These are phyloP conservation scores for Colletotrichum gigasporum DNA, from an alignment of 2,329 filamentous ascomycete species.

Conservation along the genomic window DNA sequence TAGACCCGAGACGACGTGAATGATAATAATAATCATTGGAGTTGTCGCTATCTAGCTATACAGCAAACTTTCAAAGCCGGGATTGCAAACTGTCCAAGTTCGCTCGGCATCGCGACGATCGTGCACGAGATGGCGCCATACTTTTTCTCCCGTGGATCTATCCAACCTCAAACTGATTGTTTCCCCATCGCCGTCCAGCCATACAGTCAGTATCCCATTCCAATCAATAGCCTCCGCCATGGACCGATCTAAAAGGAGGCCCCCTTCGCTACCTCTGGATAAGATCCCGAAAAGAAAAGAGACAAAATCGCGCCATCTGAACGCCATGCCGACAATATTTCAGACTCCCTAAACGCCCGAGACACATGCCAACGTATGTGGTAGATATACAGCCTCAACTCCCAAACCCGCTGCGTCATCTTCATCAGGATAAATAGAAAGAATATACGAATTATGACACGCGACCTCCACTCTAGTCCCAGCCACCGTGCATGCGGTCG, in stretches of 20 bases:
- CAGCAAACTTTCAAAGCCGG: constrained; percentile 14
- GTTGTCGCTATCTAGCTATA: constrained; percentile 21
- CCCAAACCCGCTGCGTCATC: constrained; percentile 28
- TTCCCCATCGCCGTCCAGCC: neutral
- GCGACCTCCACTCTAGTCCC: neutral
- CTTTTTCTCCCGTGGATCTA: neutral
- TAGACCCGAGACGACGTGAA: too few species aligned
- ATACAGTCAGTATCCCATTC: neutral
- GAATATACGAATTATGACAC: neutral
- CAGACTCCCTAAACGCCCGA: neutral
- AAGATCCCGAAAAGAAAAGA: neutral
- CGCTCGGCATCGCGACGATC: constrained; percentile 8
- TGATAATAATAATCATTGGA: constrained; percentile 1
- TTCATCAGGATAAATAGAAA: constrained; percentile 19
- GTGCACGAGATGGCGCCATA: neutral
- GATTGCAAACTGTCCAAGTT: constrained; percentile 7
- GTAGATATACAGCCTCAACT: constrained; percentile 15
- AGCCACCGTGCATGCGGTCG: constrained; percentile 29
- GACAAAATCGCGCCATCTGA: neutral
- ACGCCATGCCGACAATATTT: constrained; percentile 8
- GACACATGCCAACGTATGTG: constrained; percentile 16
- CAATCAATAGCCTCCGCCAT: neutral
- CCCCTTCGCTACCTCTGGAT: neutral
- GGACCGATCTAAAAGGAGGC: neutral
- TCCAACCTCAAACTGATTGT: neutral